Evolutionary conservation across 805 yeast species (phyloP).

Genomic region (Cyberlindnera bimundalis): DNA sequence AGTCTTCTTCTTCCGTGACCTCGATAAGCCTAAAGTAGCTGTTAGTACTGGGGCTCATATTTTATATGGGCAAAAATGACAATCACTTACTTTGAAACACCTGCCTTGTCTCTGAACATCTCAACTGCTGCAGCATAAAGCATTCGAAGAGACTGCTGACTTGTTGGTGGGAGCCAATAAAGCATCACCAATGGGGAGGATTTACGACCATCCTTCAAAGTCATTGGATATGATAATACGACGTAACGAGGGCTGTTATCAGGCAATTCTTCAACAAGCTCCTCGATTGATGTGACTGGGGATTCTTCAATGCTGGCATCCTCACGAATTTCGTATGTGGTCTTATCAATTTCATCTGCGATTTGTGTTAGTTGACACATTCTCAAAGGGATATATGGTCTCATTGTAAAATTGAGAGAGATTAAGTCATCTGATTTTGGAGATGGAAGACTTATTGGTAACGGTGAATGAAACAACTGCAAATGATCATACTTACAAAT

Average conservation of each 20-base stretch:
- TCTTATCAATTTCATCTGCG: slow-evolving; percentile 53
- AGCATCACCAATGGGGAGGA: slow-evolving; percentile 71
- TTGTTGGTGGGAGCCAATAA: slow-evolving; percentile 87
- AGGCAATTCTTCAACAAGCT: slow-evolving; percentile 72
- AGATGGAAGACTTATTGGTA: no score
- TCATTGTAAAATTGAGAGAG: no score
- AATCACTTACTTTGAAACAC: slow-evolving; percentile 32
- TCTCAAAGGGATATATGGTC: background rate
- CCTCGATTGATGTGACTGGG: slow-evolving; percentile 51
- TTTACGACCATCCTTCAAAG: slow-evolving; percentile 65
- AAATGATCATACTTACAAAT: slow-evolving; percentile 54
- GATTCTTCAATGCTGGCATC: slow-evolving; percentile 41
- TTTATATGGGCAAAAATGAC: background rate
- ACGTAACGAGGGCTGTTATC: slow-evolving; percentile 78
- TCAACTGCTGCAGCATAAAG: slow-evolving; percentile 89
- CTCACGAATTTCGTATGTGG: slow-evolving; percentile 46
- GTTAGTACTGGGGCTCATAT: slow-evolving; percentile 28
- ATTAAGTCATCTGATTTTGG: no score
- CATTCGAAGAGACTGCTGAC: slow-evolving; percentile 82
- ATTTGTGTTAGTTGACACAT: slow-evolving; percentile 3
- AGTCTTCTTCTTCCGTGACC: slow-evolving; percentile 65
- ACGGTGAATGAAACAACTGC: no score
- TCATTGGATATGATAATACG: slow-evolving; percentile 72
- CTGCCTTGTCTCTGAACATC: slow-evolving; percentile 59
- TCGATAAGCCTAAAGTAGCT: slow-evolving; percentile 47